These are phyloP conservation scores for Leptomonas seymouri DNA, from an alignment of 208 protist species.

Conservation along the genomic window DNA sequence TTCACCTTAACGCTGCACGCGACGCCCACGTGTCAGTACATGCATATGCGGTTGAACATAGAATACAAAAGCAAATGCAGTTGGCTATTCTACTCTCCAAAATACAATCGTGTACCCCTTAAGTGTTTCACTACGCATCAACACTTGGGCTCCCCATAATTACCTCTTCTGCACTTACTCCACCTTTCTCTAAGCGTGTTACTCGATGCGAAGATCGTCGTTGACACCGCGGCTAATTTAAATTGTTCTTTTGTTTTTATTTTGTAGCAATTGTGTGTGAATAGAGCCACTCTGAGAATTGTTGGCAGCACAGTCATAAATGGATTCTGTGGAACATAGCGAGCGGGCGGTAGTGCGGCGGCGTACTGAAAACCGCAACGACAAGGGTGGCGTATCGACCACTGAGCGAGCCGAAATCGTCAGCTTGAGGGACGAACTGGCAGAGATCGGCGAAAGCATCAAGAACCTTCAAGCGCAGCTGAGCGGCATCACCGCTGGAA, in stretches of 20 bases:
- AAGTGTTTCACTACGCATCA: neutral
- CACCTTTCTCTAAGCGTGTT: no score
- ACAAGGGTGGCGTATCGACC: neutral
- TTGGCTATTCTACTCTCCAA: neutral
- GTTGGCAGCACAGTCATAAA: no score
- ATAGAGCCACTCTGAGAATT: no score
- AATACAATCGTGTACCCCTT: neutral
- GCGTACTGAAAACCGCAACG: constrained; percentile 14
- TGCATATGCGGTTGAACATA: no score
- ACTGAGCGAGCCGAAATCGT: neutral
- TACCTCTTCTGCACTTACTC: no score
- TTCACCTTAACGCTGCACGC: no score
- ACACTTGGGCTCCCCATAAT: constrained; percentile 2
- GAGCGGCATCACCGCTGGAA: constrained; percentile 8
- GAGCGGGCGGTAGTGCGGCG: constrained; percentile 14
- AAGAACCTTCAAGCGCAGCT: constrained; percentile 25
- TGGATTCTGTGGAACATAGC: constrained; percentile 3
- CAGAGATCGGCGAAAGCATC: constrained; percentile 29
- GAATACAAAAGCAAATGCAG: neutral
- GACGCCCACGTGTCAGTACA: no score
- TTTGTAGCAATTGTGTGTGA: no score
- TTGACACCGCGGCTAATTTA: no score
- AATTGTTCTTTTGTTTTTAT: no score
- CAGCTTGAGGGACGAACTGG: constrained; percentile 24
- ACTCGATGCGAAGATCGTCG: no score